Conservation (phyloP, 176 grass and related monocot genomes). For the Sorghum bicolor region Sorghum_bicolor_NCBIv3 NC_012872.2:5408001-5408500, state of each 20-base stretch:
- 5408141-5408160: not conserved
- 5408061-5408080: conserved; percentile 53
- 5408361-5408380: not conserved
- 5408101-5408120: not conserved
- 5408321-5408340: not conserved
- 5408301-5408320: not conserved
- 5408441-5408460: not conserved
- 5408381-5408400: not conserved
- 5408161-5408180: not conserved
- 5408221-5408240: not conserved
- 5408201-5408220: not conserved
- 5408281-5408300: not conserved
- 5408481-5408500: conserved; percentile 65
- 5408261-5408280: not conserved
- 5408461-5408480: conserved; percentile 40
- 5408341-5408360: not conserved
- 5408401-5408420: not conserved
- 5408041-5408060: conserved; percentile 62
- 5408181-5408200: not conserved
- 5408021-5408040: conserved; percentile 82
- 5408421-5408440: not conserved
- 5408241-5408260: not conserved
- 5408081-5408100: conserved; percentile 62
- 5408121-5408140: not conserved
- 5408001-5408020: conserved; percentile 58